Conservation (phyloP, 2,329 filamentous ascomycete genomes). For the Fusarium praegraminearum region DNA sequence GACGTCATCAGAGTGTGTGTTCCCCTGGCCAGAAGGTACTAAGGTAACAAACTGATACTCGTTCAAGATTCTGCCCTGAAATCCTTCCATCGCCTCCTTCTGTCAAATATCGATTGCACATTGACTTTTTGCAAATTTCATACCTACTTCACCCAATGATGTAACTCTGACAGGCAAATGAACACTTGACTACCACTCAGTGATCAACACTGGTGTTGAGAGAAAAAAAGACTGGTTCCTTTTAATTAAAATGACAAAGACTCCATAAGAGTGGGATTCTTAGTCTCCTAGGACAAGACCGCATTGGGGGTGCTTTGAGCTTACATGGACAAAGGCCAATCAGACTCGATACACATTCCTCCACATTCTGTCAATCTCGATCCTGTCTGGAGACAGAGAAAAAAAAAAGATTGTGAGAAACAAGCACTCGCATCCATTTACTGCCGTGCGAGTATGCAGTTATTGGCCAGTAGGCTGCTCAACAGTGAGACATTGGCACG, state of each 20-base stretch:
- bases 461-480: conserved; percentile 4
- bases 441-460: conserved; percentile 28
- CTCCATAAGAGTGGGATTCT: conserved; percentile 36
- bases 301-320: conserved; percentile 33
- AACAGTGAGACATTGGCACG: conserved; percentile 32
- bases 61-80: conserved; percentile 5
- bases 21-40: conserved; percentile 3
- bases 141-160: conserved; percentile 12
- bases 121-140: conserved; percentile 8
- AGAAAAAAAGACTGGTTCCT: conserved; percentile 19
- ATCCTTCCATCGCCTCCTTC: neutral
- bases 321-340: conserved; percentile 42
- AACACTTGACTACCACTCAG: neutral
- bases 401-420: conserved; percentile 12
- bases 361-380: conserved; percentile 44
- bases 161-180: conserved; percentile 11
- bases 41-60: neutral
- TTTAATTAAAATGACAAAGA: conserved; percentile 8
- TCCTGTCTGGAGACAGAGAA: conserved; percentile 31
- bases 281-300: conserved; percentile 9
- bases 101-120: conserved; percentile 2
- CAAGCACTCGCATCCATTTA: conserved; percentile 24
- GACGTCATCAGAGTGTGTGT: conserved; percentile 38
- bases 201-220: neutral
- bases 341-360: conserved; percentile 29